Base-by-base conservation (phyloP, 768 basidiomycete genomes). In the Dacryopinax spathularia region DNA sequence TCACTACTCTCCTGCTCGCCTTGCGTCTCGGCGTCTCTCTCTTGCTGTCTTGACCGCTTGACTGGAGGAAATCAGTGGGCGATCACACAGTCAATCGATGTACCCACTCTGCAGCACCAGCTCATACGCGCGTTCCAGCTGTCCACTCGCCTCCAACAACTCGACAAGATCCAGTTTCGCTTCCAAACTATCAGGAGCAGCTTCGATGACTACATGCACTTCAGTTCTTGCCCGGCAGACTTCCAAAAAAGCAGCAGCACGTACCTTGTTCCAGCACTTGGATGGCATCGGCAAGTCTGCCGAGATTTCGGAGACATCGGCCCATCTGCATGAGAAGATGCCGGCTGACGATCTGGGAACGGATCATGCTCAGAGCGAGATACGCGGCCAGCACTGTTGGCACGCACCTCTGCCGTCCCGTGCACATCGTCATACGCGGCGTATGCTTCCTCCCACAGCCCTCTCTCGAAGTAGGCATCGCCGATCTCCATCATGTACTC, bases 111-210 rank as follows among this genome's bases (percentile, higher is more conserved):
- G 82, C 61, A 86, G 86, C 15, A 94, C 87, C 0, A 96, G 75
- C 6, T 88, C 85, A 0, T 96, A 78, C 0, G 95, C 95, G 70
- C 87, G 87, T 16, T 84, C 78, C 1, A 88, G 84, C 66, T 92
- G 83, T 43, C 87, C 84, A 67, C 87, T 75, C 12, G 89, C 84
- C 72, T 99, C 95, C 67, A 91, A 90, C 15, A 93, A 83, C 66
- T 89, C 89, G 0, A 94, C 95, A 0, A 97, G 80, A 66, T 89
- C 88, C 81, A 94, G 85, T 73, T 91, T 92, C 29, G 86, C 87
- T 31, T 93, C 89, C 68, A 84, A 83, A 67, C 90, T 82, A 0
- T 80, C 79, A 0, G 90, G 86, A 71, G 93, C 88, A 0, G 82
- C 82, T 2, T 80, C 77, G 18, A 87, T 78, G 33, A 94, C 93